Conservation (phyloP, 179 eudicot genomes). For the Gypsophila paniculata region DNA sequence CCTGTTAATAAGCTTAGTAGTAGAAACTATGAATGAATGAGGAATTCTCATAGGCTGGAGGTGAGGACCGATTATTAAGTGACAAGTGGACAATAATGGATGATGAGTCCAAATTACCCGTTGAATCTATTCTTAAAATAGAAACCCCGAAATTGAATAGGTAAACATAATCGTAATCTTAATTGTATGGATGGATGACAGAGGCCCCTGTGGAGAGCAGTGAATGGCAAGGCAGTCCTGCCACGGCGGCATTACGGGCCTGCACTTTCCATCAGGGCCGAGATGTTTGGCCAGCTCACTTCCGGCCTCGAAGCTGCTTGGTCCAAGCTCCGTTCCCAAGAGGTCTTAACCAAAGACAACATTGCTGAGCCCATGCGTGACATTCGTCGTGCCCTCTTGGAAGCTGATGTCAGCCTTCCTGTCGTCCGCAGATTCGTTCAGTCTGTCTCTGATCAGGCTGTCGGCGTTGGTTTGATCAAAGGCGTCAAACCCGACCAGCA, state of each 20-base stretch:
- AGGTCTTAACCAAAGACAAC: constrained; percentile 89
- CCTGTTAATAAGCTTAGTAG: too few species aligned
- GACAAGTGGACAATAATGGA: too few species aligned
- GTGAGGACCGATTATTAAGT: too few species aligned
- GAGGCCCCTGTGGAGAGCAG: constrained; percentile 70
- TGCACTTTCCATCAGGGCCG: constrained; percentile 33
- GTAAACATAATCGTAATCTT: too few species aligned
- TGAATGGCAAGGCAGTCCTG: constrained; percentile 40
- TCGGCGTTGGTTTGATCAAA: constrained; percentile 75
- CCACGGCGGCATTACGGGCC: too few species aligned
- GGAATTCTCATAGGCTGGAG: too few species aligned
- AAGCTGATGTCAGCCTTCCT: constrained; percentile 99
- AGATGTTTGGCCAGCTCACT: constrained; percentile 94
- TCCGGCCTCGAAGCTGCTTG: constrained; percentile 93
- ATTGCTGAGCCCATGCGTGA: constrained; percentile 96
- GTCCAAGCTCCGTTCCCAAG: constrained; percentile 94
- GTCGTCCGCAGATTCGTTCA: constrained; percentile 95
- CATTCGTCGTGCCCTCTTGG: constrained; percentile 89
- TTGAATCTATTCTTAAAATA: too few species aligned
- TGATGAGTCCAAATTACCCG: too few species aligned
- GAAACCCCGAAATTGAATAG: too few species aligned
- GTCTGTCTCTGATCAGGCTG: constrained; percentile 85
- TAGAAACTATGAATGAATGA: too few species aligned
- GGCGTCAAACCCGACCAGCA: constrained; percentile 98
- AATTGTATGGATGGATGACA: constrained; percentile 10